Conservation (phyloP, 495 filamentous ascomycete genomes). For the Hypoxylon fuscum region DNA sequence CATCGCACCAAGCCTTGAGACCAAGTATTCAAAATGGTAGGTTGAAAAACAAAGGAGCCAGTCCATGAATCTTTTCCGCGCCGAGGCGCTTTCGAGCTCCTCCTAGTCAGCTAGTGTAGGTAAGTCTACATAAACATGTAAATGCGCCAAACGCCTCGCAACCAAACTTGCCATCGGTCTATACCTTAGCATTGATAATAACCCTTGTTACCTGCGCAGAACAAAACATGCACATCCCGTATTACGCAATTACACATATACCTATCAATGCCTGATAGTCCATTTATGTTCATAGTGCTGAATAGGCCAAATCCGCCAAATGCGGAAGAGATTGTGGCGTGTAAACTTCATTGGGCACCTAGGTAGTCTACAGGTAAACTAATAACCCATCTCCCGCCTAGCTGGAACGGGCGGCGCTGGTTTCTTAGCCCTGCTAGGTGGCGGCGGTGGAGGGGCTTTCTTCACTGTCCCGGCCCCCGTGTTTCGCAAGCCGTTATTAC, state of each 20-base stretch:
- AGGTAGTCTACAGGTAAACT: not conserved
- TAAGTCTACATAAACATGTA: no score
- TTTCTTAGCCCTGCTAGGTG: slow-evolving; percentile 82
- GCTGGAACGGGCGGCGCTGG: slow-evolving; percentile 70
- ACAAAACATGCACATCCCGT: slow-evolving; percentile 7
- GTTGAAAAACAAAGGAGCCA: slow-evolving; percentile 34
- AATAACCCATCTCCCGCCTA: slow-evolving; percentile 50
- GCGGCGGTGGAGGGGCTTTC: slow-evolving; percentile 82
- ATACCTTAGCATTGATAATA: not conserved
- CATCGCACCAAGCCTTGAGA: no score
- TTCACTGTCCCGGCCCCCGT: slow-evolving; percentile 57
- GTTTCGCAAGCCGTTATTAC: slow-evolving; percentile 57
- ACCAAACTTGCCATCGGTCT: slow-evolving; percentile 2
- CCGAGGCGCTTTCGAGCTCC: not conserved
- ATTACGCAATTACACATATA: slow-evolving; percentile 26
- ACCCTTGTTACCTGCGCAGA: slow-evolving; percentile 1
- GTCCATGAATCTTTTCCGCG: slow-evolving; percentile 29
- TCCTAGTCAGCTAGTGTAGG: not conserved
- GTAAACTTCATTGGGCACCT: not conserved
- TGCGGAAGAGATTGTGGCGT: no score
- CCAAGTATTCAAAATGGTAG: not conserved
- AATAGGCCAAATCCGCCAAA: no score
- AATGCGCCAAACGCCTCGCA: slow-evolving; percentile 33
- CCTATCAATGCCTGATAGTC: not conserved
- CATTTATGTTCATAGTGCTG: not conserved